Evolutionary conservation across 2,329 filamentous ascomycete genomes (phyloP), one percentile per base, ranked within the genome.

Genomic region (Claviceps quebecensis): DNA sequence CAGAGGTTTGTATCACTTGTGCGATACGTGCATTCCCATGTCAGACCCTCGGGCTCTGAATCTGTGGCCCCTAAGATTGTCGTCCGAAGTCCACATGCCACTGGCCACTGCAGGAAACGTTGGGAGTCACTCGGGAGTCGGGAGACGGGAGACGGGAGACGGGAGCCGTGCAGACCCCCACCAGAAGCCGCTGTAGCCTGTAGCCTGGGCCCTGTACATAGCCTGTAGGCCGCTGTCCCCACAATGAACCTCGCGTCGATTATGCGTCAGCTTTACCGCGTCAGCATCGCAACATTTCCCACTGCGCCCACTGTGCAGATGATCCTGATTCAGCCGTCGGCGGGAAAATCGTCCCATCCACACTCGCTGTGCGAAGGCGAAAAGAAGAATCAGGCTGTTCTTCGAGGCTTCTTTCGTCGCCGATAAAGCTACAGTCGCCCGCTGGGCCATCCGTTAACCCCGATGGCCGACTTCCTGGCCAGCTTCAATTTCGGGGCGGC

Each of bases 391-490:
- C 40, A 7, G 5, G n/a, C 14, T 19, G n/a, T 11, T 13, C 14
- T n/a, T 8, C 17, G 37, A 14, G 17, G 37, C 4, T 14, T 23
- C 23, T 29, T 17, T 43, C 16, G 34, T 23, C 41, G 16, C 43
- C 26, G n/a, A 4, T 16, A 45, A 9, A 38, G 36, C n/a, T 19
- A 39, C 34, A 29, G 22, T 23, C 22, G 16, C 41, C 22, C 23
- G 19, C 23, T 41, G 9, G 16, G 23, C 38, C 14, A n/a, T 36
- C 29, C 19, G 26, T 39, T n/a, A 23, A 13, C 44, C 37, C 38
- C 39, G 5, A 69, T 69, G 67, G 58, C 62, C 22, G 67, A 69
- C 58, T 69, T 69, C 50, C 63, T 69, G 6, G 61, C 65, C 48
- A 66, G 64, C 57, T 65, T 69, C 57, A 61, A 62, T 46, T 58